Percentiles rank a stretch among this genome's conserved stretches.
phyloP scores from a whole-genome alignment of 2,329 filamentous ascomycete genomes.

The Fusarium camptoceras region DNA sequence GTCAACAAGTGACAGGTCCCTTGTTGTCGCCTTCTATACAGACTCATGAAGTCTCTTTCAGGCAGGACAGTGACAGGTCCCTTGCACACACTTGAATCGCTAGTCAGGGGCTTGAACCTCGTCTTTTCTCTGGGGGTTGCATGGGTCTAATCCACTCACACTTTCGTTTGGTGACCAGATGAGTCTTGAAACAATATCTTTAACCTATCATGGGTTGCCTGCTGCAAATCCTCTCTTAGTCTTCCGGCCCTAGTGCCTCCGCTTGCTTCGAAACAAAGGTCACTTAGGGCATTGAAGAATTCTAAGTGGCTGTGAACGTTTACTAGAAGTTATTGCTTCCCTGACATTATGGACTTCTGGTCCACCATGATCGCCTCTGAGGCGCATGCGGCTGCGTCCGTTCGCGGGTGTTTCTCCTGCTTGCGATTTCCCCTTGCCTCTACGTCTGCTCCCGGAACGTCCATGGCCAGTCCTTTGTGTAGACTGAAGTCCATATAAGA shows the following conservation, averaged over 20 bases:
- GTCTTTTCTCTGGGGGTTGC: slow-evolving; percentile 36
- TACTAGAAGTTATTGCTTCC: slow-evolving; percentile 46
- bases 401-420: slow-evolving; percentile 34
- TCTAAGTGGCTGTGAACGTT: slow-evolving; percentile 42
- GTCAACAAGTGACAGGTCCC: slow-evolving; percentile 5
- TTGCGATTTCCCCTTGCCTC: slow-evolving; percentile 24
- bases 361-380: slow-evolving; percentile 36
- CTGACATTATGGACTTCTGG: slow-evolving; percentile 39
- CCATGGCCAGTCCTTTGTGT: slow-evolving; percentile 36
- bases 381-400: slow-evolving; percentile 34
- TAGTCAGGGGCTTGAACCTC: slow-evolving; percentile 45
- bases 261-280: slow-evolving; percentile 55
- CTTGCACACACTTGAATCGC: slow-evolving; percentile 34
- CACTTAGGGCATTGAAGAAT: slow-evolving; percentile 28
- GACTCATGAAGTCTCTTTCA: slow-evolving; percentile 3
- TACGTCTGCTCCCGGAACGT: slow-evolving; percentile 22
- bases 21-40: slow-evolving; percentile 10
- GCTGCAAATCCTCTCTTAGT: slow-evolving; percentile 36
- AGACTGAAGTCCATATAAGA: slow-evolving; percentile 43
- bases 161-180: slow-evolving; percentile 42
- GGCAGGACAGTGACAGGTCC: slow-evolving; percentile 12
- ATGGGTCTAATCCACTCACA: slow-evolving; percentile 41
- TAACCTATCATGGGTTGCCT: slow-evolving; percentile 48
- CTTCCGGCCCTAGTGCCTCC: slow-evolving; percentile 50
- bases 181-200: slow-evolving; percentile 46